Conservation (phyloP, 1,139 yeast genomes). For the Yamadazyma conglobata region DNA sequence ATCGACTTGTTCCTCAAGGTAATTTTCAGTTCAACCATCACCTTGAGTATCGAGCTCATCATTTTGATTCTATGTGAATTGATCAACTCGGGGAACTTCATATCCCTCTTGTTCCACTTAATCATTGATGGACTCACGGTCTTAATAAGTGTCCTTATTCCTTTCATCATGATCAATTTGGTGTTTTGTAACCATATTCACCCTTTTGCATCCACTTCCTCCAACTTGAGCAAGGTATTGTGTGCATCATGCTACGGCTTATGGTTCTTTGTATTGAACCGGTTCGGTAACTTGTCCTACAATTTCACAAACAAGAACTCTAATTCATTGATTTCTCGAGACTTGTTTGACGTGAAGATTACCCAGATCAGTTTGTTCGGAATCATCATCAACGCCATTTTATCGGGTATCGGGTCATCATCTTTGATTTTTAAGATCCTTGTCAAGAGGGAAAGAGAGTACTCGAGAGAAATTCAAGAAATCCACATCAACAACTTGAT, state of each 20-base stretch:
- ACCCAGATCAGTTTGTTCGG: conserved; percentile 70
- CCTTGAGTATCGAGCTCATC: conserved; percentile 33
- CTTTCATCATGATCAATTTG: conserved; percentile 31
- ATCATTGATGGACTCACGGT: conserved; percentile 33
- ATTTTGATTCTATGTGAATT: conserved; percentile 40
- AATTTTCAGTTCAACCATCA: conserved; percentile 27
- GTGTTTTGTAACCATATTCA: conserved; percentile 25
- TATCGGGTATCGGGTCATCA: conserved; percentile 74
- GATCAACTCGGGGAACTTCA: conserved; percentile 20
- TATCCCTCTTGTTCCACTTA: conserved; percentile 24
- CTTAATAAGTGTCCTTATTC: conserved; percentile 31
- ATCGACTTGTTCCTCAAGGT: conserved; percentile 18
- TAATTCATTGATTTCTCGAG: conserved; percentile 12
- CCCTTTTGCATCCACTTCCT: conserved; percentile 16
- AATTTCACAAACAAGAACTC: conserved; percentile 21
- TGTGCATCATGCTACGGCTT: conserved; percentile 16
- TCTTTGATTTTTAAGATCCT: conserved; percentile 48
- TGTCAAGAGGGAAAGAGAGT: not conserved
- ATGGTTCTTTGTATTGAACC: conserved; percentile 36
- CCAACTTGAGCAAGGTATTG: conserved; percentile 7
- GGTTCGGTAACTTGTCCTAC: conserved; percentile 35
- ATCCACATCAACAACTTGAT: conserved; percentile 5
- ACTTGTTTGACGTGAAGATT: conserved; percentile 40
- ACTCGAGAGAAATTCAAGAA: conserved; percentile 3
- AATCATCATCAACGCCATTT: conserved; percentile 63